Evolutionary conservation across 495 filamentous ascomycete species (phyloP).

Genomic region (Thermothielavioides terrestris): DNA sequence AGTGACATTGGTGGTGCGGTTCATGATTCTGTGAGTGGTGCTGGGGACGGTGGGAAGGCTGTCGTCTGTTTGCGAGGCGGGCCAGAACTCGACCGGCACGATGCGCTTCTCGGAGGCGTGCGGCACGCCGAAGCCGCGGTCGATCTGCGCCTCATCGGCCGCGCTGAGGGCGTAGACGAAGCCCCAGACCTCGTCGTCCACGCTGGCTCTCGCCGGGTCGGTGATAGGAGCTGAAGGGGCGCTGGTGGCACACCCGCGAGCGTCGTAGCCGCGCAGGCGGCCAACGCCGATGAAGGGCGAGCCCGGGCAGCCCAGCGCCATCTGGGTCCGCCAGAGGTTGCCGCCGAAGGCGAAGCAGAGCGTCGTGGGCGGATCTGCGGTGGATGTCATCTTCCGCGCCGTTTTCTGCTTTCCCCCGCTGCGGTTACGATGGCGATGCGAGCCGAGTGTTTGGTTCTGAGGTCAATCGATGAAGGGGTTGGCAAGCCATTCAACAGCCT

Average conservation of each 20-base stretch:
- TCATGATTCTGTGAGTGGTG: too few relatives aligned
- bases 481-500: too few relatives aligned
- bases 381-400: neutral
- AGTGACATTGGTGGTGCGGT: neutral
- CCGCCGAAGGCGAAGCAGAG: constrained; percentile 37
- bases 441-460: too few relatives aligned
- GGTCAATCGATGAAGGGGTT: too few relatives aligned
- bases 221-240: constrained; percentile 1
- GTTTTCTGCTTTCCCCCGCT: too few relatives aligned
- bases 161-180: constrained; percentile 29
- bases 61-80: neutral
- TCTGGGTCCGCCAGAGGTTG: constrained; percentile 35
- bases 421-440: too few relatives aligned
- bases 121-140: constrained; percentile 31
- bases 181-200: constrained; percentile 29
- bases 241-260: constrained; percentile 36
- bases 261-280: constrained; percentile 29
- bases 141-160: constrained; percentile 25
- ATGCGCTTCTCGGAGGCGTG: constrained; percentile 28
- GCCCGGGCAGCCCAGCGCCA: constrained; percentile 30
- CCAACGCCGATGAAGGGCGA: constrained; percentile 30
- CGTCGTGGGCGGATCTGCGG: neutral
- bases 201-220: neutral
- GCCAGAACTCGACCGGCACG: constrained; percentile 19
- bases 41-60: too few relatives aligned